Evolutionary conservation across 2,329 filamentous ascomycete species (phyloP).

Genomic region (Pseudogymnoascus sp.): DNA sequence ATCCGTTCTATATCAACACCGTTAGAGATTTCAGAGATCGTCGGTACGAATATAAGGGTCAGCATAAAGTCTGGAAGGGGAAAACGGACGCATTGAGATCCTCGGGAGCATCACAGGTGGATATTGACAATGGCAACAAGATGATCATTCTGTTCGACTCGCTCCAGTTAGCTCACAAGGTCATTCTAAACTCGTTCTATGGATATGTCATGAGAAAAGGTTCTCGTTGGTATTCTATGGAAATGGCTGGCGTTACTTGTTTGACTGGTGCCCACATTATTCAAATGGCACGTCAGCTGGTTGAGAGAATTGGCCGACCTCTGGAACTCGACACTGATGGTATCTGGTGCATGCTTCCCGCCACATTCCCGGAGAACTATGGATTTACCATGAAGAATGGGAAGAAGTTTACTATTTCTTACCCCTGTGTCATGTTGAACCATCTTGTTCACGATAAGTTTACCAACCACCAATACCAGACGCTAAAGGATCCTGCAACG

Average conservation of each 20-base stretch:
- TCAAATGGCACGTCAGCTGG: slow-evolving; percentile 86
- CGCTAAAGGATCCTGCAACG: slow-evolving; percentile 65
- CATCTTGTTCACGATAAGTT: slow-evolving; percentile 91
- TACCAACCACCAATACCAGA: slow-evolving; percentile 97
- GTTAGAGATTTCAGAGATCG: slow-evolving; percentile 94
- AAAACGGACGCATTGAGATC: slow-evolving; percentile 84
- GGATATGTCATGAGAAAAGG: slow-evolving; percentile 99
- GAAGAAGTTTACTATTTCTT: slow-evolving; percentile 94
- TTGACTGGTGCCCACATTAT: slow-evolving; percentile 94
- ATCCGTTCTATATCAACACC: slow-evolving; percentile 96
- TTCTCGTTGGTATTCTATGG: slow-evolving; percentile 97
- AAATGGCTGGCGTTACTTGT: slow-evolving; percentile 98
- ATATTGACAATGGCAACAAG: slow-evolving; percentile 93
- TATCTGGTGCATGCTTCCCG: slow-evolving; percentile 99
- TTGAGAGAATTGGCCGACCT: slow-evolving; percentile 86
- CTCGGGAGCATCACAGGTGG: slow-evolving; percentile 62
- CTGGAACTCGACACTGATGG: slow-evolving; percentile 95
- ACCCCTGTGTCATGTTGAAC: slow-evolving; percentile 98
- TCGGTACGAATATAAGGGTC: slow-evolving; percentile 95
- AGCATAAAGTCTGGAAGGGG: slow-evolving; percentile 97
- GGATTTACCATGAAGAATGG: slow-evolving; percentile 88
- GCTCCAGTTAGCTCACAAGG: slow-evolving; percentile 92
- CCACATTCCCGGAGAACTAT: slow-evolving; percentile 94
- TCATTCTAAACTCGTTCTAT: slow-evolving; percentile 98
- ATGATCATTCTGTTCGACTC: slow-evolving; percentile 98